These are phyloP conservation scores for Conoideocrella luteorostrata DNA, from an alignment of 2,329 filamentous ascomycete species.

Conservation along the genomic window DNA sequence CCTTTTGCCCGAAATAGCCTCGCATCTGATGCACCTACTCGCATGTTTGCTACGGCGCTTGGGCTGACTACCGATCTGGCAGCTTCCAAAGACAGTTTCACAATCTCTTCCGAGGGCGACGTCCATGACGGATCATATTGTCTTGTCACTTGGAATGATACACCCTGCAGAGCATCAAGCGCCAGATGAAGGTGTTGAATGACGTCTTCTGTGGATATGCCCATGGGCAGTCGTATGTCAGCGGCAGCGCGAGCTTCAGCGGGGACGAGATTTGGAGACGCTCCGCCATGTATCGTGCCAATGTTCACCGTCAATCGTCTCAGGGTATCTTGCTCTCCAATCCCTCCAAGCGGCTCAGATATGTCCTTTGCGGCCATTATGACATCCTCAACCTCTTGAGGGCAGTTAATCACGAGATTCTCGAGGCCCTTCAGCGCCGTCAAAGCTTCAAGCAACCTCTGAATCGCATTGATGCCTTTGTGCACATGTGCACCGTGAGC, in stretches of 20 bases:
- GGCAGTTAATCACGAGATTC: not conserved
- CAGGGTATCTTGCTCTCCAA: slow-evolving; percentile 8
- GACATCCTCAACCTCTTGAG: slow-evolving; percentile 1
- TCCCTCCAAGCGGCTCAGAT: slow-evolving; percentile 9
- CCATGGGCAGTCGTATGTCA: slow-evolving; percentile 11
- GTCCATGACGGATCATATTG: slow-evolving; percentile 12
- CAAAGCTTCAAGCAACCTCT: slow-evolving; percentile 7
- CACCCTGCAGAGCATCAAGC: slow-evolving; percentile 5
- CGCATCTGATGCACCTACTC: slow-evolving; percentile 11
- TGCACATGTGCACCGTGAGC: slow-evolving; percentile 12
- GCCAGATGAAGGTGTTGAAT: not conserved
- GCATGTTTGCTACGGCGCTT: slow-evolving; percentile 9
- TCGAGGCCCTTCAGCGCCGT: slow-evolving; percentile 7
- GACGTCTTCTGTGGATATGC: slow-evolving; percentile 4
- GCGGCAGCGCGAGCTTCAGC: slow-evolving; percentile 8
- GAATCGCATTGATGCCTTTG: slow-evolving; percentile 9
- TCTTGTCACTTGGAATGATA: slow-evolving; percentile 1
- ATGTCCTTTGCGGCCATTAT: slow-evolving; percentile 4
- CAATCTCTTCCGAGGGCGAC: slow-evolving; percentile 7
- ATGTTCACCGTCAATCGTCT: slow-evolving; percentile 11
- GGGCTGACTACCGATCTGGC: slow-evolving; percentile 6
- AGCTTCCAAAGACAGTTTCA: slow-evolving; percentile 5
- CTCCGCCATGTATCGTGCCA: slow-evolving; percentile 11
- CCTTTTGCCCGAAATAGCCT: slow-evolving; percentile 7
- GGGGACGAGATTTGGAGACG: slow-evolving; percentile 11